Conservation (phyloP, 768 basidiomycete species). For the Leccinum uliginosum region DNA sequence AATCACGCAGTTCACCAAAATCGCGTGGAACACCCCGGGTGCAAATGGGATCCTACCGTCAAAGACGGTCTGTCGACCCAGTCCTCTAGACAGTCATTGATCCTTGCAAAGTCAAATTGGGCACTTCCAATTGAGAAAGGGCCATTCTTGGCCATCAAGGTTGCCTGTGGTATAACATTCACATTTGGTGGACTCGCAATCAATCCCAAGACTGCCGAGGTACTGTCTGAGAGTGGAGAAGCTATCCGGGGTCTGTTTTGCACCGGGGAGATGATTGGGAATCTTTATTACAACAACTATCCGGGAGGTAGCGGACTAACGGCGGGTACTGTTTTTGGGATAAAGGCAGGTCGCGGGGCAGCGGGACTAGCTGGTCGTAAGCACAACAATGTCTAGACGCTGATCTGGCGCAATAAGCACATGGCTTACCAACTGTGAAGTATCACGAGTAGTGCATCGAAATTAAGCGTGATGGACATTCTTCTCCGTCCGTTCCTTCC, state of each 20-base stretch:
- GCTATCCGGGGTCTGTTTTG: slow-evolving; percentile 56
- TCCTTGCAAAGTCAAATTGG: slow-evolving; percentile 64
- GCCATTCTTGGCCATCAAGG: slow-evolving; percentile 63
- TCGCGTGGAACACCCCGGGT: slow-evolving; percentile 30
- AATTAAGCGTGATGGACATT: no score
- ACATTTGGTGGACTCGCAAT: slow-evolving; percentile 68
- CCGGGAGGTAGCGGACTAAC: slow-evolving; percentile 67
- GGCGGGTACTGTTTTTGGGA: slow-evolving; percentile 62
- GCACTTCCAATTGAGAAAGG: slow-evolving; percentile 49
- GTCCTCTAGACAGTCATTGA: slow-evolving; percentile 32
- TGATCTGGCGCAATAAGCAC: neutral
- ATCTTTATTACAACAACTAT: slow-evolving; percentile 61
- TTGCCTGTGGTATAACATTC: slow-evolving; percentile 68
- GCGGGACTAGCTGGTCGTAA: slow-evolving; percentile 23
- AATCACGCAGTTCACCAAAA: slow-evolving; percentile 45
- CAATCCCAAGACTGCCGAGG: slow-evolving; percentile 49
- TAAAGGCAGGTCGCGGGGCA: slow-evolving; percentile 48
- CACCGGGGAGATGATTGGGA: slow-evolving; percentile 67
- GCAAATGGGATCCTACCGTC: slow-evolving; percentile 56
- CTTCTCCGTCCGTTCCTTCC: neutral
- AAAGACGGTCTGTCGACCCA: slow-evolving; percentile 61
- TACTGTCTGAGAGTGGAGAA: slow-evolving; percentile 39
- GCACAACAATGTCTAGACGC: neutral
- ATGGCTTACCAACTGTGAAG: neutral
- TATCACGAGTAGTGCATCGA: no score